These are phyloP conservation scores for Oryza nivara DNA, from an alignment of 176 grass and related monocot genomes.

Conservation along the genomic window DNA sequence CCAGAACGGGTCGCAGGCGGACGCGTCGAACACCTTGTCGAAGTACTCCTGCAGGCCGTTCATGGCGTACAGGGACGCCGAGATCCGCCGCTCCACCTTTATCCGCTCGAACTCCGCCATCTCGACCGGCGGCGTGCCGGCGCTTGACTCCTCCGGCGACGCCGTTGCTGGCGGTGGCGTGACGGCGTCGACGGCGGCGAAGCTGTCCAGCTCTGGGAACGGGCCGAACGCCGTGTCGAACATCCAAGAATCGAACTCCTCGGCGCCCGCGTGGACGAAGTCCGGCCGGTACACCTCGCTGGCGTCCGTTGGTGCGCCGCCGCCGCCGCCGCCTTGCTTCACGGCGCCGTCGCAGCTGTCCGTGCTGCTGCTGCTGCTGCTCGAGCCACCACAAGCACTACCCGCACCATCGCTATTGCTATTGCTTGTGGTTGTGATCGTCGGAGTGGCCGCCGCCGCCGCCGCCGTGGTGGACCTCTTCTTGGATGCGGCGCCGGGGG, in stretches of 20 bases:
- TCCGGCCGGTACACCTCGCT: constrained; percentile 65
- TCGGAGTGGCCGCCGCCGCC: background rate
- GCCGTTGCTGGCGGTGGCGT: constrained; percentile 15
- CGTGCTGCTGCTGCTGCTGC: constrained; percentile 25
- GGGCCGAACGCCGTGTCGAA: constrained; percentile 61
- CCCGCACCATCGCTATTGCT: constrained; percentile 24
- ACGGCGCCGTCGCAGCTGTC: constrained; percentile 25
- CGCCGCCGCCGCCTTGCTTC: constrained; percentile 42
- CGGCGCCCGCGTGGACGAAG: constrained; percentile 23
- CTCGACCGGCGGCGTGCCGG: constrained; percentile 6
- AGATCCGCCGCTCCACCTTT: constrained; percentile 80
- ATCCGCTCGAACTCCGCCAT: constrained; percentile 85
- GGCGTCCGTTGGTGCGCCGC: constrained; percentile 17
- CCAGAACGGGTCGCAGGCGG: constrained; percentile 57
- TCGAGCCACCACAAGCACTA: constrained; percentile 1
- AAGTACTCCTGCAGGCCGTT: constrained; percentile 87
- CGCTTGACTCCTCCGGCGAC: constrained; percentile 19
- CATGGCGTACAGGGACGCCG: constrained; percentile 73
- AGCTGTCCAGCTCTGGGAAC: constrained; percentile 50
- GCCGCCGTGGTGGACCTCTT: background rate
- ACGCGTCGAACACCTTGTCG: constrained; percentile 63
- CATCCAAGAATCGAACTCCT: constrained; percentile 62
- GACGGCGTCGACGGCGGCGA: constrained; percentile 44
- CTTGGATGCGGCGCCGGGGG: background rate
- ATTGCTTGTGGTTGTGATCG: background rate